Percentiles rank a stretch among this genome's conserved stretches.
Evolutionary conservation across 2,329 filamentous ascomycete genomes (phyloP).

Genomic region (Colletotrichum somersetense): DNA sequence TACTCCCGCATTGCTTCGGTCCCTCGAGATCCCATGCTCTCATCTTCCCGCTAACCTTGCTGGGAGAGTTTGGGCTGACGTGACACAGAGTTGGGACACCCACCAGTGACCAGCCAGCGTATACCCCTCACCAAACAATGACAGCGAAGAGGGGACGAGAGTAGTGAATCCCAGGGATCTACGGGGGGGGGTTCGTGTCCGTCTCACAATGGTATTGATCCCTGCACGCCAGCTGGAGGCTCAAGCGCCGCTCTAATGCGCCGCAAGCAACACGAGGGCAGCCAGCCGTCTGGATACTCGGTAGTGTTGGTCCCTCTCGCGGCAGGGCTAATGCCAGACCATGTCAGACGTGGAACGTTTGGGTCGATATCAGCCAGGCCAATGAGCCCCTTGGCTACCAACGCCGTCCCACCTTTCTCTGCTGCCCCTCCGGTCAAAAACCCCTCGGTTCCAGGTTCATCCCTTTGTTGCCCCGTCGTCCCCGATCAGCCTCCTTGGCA

Average conservation of each 20-base stretch:
- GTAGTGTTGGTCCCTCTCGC: background rate
- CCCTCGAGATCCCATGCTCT: background rate
- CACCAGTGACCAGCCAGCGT: too few species aligned
- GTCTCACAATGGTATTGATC: slow-evolving; percentile 41
- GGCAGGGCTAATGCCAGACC: slow-evolving; percentile 32
- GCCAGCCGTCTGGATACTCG: background rate
- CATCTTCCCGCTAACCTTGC: slow-evolving; percentile 30
- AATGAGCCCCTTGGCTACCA: slow-evolving; percentile 29
- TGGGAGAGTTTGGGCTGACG: slow-evolving; percentile 25
- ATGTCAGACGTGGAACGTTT: slow-evolving; percentile 39
- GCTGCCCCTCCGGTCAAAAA: slow-evolving; percentile 5
- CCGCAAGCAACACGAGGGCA: background rate
- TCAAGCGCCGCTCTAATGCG: slow-evolving; percentile 30
- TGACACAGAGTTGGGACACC: slow-evolving; percentile 31
- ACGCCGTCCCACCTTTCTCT: slow-evolving; percentile 32
- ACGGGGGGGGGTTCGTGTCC: slow-evolving; percentile 26
- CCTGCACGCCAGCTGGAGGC: slow-evolving; percentile 39
- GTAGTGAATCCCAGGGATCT: slow-evolving; percentile 20
- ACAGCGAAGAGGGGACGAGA: background rate
- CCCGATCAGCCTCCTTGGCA: background rate
- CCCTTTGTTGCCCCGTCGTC: background rate
- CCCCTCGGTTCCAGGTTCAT: slow-evolving; percentile 8
- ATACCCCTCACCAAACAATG: background rate
- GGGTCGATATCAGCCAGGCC: slow-evolving; percentile 33
- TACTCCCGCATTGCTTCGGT: slow-evolving; percentile 1